Evolutionary conservation across 768 basidiomycete species (phyloP), one percentile per base, ranked within the genome.

Genomic region (Agaricus sinodeliciosus): DNA sequence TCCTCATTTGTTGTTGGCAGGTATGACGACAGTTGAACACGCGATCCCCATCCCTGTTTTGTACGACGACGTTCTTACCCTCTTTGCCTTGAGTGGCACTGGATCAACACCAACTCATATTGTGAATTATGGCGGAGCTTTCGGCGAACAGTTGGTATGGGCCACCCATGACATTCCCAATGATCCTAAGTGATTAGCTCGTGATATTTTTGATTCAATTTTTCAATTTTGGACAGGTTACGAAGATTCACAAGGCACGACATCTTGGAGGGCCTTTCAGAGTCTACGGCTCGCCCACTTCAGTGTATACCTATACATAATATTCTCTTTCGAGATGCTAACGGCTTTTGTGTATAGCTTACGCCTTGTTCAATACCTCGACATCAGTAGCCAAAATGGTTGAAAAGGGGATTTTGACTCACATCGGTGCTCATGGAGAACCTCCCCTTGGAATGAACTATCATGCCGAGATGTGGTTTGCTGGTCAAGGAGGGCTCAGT

Each of bases 21-120:
- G 85, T 15, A 87, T 87, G 85, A 86, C 86, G 1, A 87, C 86
- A 1, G 67, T 88, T 9, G 86, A 88, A 62, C 85, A 88, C 58
- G 72, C 84, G 18, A 63, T 88, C 36, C 87, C 87, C 4, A 70
- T 86, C 1, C 78, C 87, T 1, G 65, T 66, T 9, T 69, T 88
- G 3, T 87, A 81, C 58, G 84, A 87, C 18, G 87, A 87, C 57
- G 69, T 88, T 44, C 59, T 82, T 22, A 82, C 71, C 0, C 69
- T 89, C 11, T 88, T 73, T 59, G 78, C 80, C 3, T 50, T 71
- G 60, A 88, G 85, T 60, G 87, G 87, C 3, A 87, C 87, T 11
- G 85, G 81, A 11, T 71, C 77, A 25, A 87, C 86, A 0, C 87
- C 87, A 2, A 89, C 87, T 0, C 87, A 88, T 57, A 67, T 87